phyloP scores from a whole-genome alignment of 106 monocot genomes.

The Hemerocallis citrina region DNA sequence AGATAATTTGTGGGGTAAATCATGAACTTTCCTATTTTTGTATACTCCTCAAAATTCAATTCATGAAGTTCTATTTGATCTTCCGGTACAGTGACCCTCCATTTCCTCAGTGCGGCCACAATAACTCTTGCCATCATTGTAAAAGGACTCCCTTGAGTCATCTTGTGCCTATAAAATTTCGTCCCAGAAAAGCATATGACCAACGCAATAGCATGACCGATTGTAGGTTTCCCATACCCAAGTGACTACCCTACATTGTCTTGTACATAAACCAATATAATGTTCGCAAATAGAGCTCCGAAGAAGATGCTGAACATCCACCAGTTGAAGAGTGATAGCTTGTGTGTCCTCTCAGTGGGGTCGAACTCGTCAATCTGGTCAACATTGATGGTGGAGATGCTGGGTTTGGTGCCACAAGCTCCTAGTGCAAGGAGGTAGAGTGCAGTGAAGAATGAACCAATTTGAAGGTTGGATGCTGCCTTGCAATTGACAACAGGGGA shows the following conservation, averaged over 20 bases:
- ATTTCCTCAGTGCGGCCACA: slow-evolving; percentile 28
- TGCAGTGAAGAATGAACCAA: slow-evolving; percentile 30
- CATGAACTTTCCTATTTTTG: slow-evolving; percentile 10
- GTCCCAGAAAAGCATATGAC: slow-evolving; percentile 39
- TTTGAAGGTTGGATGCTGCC: slow-evolving; percentile 22
- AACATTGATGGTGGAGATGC: slow-evolving; percentile 54
- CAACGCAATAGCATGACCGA: slow-evolving; percentile 31
- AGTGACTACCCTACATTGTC: slow-evolving; percentile 44
- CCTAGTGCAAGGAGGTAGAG: slow-evolving; percentile 51
- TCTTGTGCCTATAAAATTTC: slow-evolving; percentile 40
- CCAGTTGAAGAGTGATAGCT: slow-evolving; percentile 70
- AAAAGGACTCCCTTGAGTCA: slow-evolving; percentile 42
- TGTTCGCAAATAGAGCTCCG: slow-evolving; percentile 50
- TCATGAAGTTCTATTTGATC: slow-evolving; percentile 43
- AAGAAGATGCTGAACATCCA: slow-evolving; percentile 60
- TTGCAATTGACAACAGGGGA: background rate
- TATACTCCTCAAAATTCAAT: slow-evolving; percentile 14
- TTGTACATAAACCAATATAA: slow-evolving; percentile 48
- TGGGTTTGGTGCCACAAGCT: slow-evolving; percentile 52
- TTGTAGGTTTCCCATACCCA: slow-evolving; percentile 41
- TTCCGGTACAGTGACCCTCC: slow-evolving; percentile 12
- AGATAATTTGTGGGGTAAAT: slow-evolving; percentile 22
- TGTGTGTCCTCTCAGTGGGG: slow-evolving; percentile 30
- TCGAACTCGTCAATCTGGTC: slow-evolving; percentile 60
- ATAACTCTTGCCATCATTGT: slow-evolving; percentile 38